Evolutionary conservation across 176 grass and related monocot genomes (phyloP), one percentile per base, ranked within the genome.

Genomic region (Oryza meridionalis): DNA sequence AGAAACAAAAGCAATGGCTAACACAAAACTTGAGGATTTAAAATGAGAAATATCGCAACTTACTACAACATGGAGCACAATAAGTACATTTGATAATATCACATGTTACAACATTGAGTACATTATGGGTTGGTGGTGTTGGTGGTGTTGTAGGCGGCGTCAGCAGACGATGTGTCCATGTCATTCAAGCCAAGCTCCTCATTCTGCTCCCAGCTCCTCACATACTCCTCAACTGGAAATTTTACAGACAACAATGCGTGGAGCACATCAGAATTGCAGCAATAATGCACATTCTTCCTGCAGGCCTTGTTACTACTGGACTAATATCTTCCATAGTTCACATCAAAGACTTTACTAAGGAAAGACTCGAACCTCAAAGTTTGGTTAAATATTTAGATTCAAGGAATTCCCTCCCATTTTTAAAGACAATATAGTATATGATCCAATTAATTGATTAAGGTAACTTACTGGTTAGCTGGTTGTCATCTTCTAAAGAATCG

Each of bases 121-220:
- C 59, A 75, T 75, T 77, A 88, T 83, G 78, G 4, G 67, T 75
- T 93, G 21, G 73, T 84, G 46, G 70, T 82, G 84, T 98, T 95
- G 75, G 93, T 93, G 0, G 26, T 84, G 46, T 74, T 80, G 84
- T 98, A 98, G 75, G 93, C 96, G 0, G 26, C 67, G 69, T 99
- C 96, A 1, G 93, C 96, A 0, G 83, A 90, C 1, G 96, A 96
- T 19, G 96, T 99, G 75, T 99, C 96, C 93, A 99, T 99, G 82
- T 99, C 91, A 79, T 99, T 96, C 85, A 99, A 83, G 29, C 96
- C 93, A 42, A 94, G 86, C 68, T 99, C 96, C 78, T 99, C 96
- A 14, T 99, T 99, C 76, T 99, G 96, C 81, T 96, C 96, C 86
- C 83, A 96, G 27, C 82, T 89, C 85, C 96, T 90, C 67, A 91